Percentiles rank a stretch among this genome's conserved stretches.
phyloP scores from a whole-genome alignment of 257 asterid genomes.

The Solanum bukasovii region DNA sequence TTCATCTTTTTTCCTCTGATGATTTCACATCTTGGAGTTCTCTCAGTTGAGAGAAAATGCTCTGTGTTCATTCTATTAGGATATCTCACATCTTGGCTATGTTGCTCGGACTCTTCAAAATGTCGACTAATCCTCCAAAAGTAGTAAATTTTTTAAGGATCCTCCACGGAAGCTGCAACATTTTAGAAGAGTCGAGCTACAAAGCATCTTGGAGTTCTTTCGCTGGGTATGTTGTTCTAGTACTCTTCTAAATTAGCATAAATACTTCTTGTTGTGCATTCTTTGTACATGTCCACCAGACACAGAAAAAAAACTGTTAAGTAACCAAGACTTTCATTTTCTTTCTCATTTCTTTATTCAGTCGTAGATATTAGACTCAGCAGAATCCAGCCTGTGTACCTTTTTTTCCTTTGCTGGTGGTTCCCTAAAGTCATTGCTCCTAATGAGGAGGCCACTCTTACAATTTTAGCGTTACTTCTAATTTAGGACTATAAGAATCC shows the following conservation, averaged over 20 bases:
- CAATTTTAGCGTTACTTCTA: not conserved
- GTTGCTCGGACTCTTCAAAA: not conserved
- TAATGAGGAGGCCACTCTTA: not conserved
- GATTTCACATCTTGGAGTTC: not conserved
- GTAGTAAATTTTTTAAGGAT: not conserved
- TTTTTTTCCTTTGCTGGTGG: not conserved
- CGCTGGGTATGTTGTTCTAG: not conserved
- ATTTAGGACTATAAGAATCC: not conserved
- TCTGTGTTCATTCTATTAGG: not conserved
- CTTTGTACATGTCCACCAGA: not conserved
- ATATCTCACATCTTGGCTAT: not conserved
- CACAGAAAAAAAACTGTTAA: not conserved
- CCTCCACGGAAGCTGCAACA: not conserved
- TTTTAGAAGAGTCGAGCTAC: not conserved
- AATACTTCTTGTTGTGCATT: not conserved
- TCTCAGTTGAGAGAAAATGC: not conserved
- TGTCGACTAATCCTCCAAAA: not conserved
- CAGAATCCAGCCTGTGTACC: not conserved
- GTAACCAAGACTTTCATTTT: not conserved
- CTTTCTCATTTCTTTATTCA: not conserved
- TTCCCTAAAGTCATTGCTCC: not conserved
- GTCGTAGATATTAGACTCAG: not conserved
- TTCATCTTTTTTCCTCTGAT: not conserved
- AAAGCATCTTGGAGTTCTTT: not conserved
- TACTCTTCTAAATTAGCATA: not conserved